Percentiles rank a stretch among this genome's conserved stretches.
phyloP scores from a whole-genome alignment of 1,284 basidiomycete genomes.

The Austroboletus niveus region DNA sequence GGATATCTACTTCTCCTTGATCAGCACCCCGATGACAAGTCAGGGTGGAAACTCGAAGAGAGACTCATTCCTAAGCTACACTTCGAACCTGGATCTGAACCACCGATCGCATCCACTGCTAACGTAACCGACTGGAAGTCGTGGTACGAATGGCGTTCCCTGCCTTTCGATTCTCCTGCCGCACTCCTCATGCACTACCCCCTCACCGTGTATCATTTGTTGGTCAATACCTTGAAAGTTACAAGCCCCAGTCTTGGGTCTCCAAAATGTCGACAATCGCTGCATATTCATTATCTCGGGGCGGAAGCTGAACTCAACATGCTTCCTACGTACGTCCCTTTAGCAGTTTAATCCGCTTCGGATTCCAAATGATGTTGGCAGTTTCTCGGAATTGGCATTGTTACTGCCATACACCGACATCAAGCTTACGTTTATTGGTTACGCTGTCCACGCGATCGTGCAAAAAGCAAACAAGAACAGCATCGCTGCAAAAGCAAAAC shows the following conservation, averaged over 20 bases:
- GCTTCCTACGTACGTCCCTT: slow-evolving; percentile 38
- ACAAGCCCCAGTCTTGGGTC: slow-evolving; percentile 27
- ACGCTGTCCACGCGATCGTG: slow-evolving; percentile 32
- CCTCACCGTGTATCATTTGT: slow-evolving; percentile 37
- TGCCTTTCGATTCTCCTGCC: slow-evolving; percentile 40
- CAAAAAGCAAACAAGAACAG: slow-evolving; percentile 27
- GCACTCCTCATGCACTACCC: slow-evolving; percentile 42
- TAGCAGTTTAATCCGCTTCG: not conserved
- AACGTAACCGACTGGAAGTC: slow-evolving; percentile 37
- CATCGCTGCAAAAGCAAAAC: slow-evolving; percentile 26
- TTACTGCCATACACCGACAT: slow-evolving; percentile 42
- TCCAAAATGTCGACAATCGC: slow-evolving; percentile 21
- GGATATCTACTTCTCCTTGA: slow-evolving; percentile 34
- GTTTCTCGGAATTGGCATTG: slow-evolving; percentile 42
- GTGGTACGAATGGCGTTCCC: slow-evolving; percentile 41
- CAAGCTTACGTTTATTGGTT: slow-evolving; percentile 38
- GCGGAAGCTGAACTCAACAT: slow-evolving; percentile 44
- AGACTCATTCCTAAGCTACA: slow-evolving; percentile 33
- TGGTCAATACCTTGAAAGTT: slow-evolving; percentile 35
- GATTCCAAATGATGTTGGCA: slow-evolving; percentile 13
- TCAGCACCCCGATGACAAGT: slow-evolving; percentile 32
- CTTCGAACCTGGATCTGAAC: slow-evolving; percentile 28
- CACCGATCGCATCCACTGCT: slow-evolving; percentile 21
- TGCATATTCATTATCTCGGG: slow-evolving; percentile 38
- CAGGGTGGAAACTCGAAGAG: slow-evolving; percentile 40